Evolutionary conservation across 1,284 basidiomycete species (phyloP).

Genomic region (Irpex rosettiformis): DNA sequence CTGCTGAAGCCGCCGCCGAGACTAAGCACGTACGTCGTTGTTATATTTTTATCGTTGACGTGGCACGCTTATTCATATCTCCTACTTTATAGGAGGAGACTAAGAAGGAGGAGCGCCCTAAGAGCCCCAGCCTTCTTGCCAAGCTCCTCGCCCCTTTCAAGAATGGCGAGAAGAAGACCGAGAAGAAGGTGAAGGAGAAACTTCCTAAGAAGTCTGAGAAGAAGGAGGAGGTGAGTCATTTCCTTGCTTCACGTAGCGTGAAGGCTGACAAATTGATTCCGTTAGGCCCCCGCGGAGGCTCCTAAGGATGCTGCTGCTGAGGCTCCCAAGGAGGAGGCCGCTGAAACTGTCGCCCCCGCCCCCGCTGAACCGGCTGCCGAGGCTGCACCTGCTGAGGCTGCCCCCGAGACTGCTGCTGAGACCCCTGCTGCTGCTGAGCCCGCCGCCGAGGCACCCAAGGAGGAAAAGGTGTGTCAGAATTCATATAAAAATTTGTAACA

Average conservation of each 20-base stretch:
- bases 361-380: conserved; percentile 36
- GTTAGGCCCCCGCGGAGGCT: conserved; percentile 29
- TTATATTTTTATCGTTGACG: conserved; percentile 1
- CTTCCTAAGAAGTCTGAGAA: conserved; percentile 56
- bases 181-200: conserved; percentile 64
- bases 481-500: background rate
- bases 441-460: conserved; percentile 37
- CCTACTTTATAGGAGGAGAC: conserved; percentile 41
- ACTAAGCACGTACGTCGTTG: conserved; percentile 52
- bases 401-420: conserved; percentile 27
- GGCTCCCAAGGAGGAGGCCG: conserved; percentile 34
- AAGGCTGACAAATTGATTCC: conserved; percentile 9
- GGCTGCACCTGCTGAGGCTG: conserved; percentile 44
- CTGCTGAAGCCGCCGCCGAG: conserved; percentile 41
- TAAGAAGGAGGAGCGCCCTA: conserved; percentile 73
- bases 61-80: conserved; percentile 21
- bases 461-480: conserved; percentile 53
- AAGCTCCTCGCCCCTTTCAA: conserved; percentile 75
- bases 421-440: conserved; percentile 11
- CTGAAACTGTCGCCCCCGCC: conserved; percentile 26
- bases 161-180: conserved; percentile 34
- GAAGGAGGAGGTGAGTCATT: conserved; percentile 41
- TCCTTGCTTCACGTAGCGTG: conserved; percentile 25
- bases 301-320: conserved; percentile 40
- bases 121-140: conserved; percentile 69